Base-by-base conservation (phyloP, 2,329 filamentous ascomycete species). In the Penicillium sp. region DNA sequence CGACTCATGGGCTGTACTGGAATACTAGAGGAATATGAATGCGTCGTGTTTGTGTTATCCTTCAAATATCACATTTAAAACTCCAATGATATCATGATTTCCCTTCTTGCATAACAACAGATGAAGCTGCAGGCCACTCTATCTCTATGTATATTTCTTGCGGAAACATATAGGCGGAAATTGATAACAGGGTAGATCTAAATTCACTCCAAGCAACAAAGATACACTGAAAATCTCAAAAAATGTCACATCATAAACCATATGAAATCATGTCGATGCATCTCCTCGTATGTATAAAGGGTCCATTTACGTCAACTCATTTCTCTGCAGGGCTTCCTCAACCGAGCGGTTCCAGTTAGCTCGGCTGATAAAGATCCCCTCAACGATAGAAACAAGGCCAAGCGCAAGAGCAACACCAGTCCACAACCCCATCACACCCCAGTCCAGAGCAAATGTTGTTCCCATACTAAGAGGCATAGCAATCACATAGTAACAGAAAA, bases 1-100 rank as follows among this genome's bases (percentile, higher is more conserved):
- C 67, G 83, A 90, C 73, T 97, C 93, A 0, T 97, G 90, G 87
- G 90, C 91, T 40, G 79, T 96, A 59, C 78, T 97, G 57, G 90
- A 95, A 30, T 63, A 63, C 45, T 62, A 61, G 39, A 51, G 32
- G 14, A 29, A 32, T 16, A 29, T 39, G 47, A 18, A 23, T 26
- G 16, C 23, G 55, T 84, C 26, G 35, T 42, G 23, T 47, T 19
- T 53, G 29, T 81, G 40, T 47, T 42, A 9, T 26, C 53, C 23
- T 10, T 50, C 35, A 55, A 54, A 56, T 56, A 42, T 23, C 43
- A 50, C 53, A 34, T 47, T 47, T 46, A 27, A 19, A n/a, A 49
- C 44, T 55, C 43, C 58, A 65, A 65, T 60, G 61, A 65, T 64
- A 63, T 64, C 58, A 62, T 63, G 61, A 62, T 61, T 57, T 45